Conservation (phyloP, 441 rosid species). For the California macrophylla region DNA sequence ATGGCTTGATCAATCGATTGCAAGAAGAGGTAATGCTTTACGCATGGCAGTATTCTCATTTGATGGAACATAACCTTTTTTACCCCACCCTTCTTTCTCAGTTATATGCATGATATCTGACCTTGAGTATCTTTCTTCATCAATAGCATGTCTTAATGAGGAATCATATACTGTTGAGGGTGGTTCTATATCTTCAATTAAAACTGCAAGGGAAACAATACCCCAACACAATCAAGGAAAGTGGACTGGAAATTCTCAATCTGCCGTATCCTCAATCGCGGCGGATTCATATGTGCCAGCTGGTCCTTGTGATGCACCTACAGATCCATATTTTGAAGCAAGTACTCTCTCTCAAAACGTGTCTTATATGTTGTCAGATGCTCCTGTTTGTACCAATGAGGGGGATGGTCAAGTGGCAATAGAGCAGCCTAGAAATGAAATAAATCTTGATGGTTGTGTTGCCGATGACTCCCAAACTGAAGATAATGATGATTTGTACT, state of each 20-base stretch:
- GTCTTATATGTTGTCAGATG: conserved; percentile 46
- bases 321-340: conserved; percentile 69
- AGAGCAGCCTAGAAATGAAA: conserved; percentile 33
- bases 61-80: conserved; percentile 11
- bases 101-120: conserved; percentile 26
- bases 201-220: conserved; percentile 28
- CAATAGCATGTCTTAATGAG: conserved; percentile 84
- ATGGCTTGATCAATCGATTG: conserved; percentile 87
- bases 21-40: conserved; percentile 55
- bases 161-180: conserved; percentile 74
- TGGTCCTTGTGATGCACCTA: conserved; percentile 31
- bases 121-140: conserved; percentile 28
- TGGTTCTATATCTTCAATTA: conserved; percentile 37
- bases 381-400: conserved; percentile 34
- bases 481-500: conserved; percentile 71
- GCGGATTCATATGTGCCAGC: conserved; percentile 42
- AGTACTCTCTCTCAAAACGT: conserved; percentile 56
- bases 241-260: conserved; percentile 29
- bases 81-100: background rate
- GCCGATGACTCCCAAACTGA: conserved; percentile 80
- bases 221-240: conserved; percentile 50
- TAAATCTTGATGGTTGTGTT: conserved; percentile 44
- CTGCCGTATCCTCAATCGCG: conserved; percentile 29
- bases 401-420: conserved; percentile 30
- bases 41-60: conserved; percentile 12